phyloP scores from a whole-genome alignment of 2,329 filamentous ascomycete species.

The Fusarium chuoi region DNA sequence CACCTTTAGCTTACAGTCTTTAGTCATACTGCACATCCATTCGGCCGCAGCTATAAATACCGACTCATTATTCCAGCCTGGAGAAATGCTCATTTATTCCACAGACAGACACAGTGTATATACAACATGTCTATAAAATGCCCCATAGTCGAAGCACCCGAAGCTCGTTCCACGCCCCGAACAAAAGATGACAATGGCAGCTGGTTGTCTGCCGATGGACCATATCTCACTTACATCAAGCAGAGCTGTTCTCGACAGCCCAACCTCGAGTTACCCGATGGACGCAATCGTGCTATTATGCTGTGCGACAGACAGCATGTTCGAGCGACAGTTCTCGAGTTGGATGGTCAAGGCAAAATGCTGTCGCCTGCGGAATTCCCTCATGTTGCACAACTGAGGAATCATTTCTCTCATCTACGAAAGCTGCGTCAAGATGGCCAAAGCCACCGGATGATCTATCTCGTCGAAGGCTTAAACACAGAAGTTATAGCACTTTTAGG shows the following conservation, averaged over 20 bases:
- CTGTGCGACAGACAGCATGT: neutral
- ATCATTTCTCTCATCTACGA: neutral
- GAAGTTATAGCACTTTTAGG: neutral
- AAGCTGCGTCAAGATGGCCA: neutral
- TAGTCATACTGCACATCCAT: neutral
- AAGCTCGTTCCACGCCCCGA: neutral
- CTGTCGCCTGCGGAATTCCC: neutral
- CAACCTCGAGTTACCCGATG: constrained; percentile 3
- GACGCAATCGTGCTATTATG: neutral
- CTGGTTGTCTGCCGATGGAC: neutral
- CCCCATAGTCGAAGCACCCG: neutral
- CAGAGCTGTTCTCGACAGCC: neutral
- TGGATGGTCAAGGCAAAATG: neutral
- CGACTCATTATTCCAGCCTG: neutral
- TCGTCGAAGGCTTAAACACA: neutral
- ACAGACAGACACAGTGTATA: neutral
- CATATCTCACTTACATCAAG: constrained; percentile 1
- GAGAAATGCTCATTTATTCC: neutral
- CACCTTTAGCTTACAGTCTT: neutral
- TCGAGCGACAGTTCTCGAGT: neutral
- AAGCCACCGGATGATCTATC: neutral
- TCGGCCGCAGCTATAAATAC: neutral
- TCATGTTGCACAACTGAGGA: neutral
- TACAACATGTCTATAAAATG: neutral
- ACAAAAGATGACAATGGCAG: neutral